Evolutionary conservation across 2,329 filamentous ascomycete species (phyloP).

Genomic region (Cladophialophora bantiana): DNA sequence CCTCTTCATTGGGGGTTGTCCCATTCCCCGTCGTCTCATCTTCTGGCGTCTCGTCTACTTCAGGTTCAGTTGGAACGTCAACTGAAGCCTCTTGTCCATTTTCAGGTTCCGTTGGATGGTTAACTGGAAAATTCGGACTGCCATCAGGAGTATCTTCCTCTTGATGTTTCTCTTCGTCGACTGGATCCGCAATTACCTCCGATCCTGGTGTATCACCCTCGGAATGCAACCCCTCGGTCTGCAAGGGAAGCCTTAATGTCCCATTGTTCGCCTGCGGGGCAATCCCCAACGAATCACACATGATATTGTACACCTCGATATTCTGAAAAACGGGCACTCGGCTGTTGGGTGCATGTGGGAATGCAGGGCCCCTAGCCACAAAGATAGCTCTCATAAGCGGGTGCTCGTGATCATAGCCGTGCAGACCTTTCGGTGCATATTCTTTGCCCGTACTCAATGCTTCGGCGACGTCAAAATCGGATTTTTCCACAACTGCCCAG

Average conservation of each 20-base stretch:
- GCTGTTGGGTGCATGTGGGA: slow-evolving; percentile 83
- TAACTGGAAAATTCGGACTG: not conserved
- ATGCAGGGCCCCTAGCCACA: slow-evolving; percentile 87
- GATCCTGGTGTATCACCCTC: slow-evolving; percentile 46
- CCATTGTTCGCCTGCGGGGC: slow-evolving; percentile 82
- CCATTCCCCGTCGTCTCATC: too few species aligned
- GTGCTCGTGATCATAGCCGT: slow-evolving; percentile 94
- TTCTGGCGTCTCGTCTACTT: too few species aligned
- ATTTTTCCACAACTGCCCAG: slow-evolving; percentile 85
- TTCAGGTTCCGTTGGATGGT: not conserved
- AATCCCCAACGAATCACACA: slow-evolving; percentile 86
- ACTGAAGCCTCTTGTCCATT: not conserved
- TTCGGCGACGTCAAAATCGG: slow-evolving; percentile 77
- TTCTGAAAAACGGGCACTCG: slow-evolving; percentile 87
- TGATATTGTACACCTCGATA: slow-evolving; percentile 90
- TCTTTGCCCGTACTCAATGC: slow-evolving; percentile 68
- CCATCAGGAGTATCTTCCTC: not conserved
- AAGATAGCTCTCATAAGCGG: slow-evolving; percentile 97
- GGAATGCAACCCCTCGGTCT: slow-evolving; percentile 54
- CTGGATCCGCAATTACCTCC: slow-evolving; percentile 32
- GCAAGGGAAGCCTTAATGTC: slow-evolving; percentile 66
- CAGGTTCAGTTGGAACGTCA: too few species aligned
- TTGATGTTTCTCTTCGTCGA: slow-evolving; percentile 17
- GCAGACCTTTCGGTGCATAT: slow-evolving; percentile 83
- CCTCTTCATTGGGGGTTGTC: not conserved